These are phyloP conservation scores for Blastobotrys proliferans DNA, from an alignment of 1,139 yeast genomes.

Conservation along the genomic window DNA sequence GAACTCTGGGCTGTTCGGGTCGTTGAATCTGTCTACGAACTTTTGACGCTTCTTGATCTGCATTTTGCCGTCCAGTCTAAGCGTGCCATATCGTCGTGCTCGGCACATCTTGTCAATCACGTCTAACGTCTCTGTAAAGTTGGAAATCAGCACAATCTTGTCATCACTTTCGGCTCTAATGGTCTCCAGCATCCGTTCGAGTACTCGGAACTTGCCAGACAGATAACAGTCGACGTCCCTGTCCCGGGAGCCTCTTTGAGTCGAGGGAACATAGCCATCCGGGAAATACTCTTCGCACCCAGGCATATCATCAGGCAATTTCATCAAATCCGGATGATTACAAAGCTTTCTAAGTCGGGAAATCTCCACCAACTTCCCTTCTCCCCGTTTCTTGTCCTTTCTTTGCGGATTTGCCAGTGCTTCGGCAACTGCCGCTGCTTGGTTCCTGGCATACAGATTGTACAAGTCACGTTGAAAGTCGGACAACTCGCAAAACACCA, in stretches of 20 bases:
- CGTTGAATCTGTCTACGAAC: slow-evolving; percentile 84
- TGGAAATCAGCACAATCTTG: slow-evolving; percentile 89
- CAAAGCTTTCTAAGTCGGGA: slow-evolving; percentile 84
- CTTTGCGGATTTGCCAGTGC: neutral
- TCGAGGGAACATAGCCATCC: slow-evolving; percentile 55
- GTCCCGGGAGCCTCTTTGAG: slow-evolving; percentile 48
- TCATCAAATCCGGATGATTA: slow-evolving; percentile 84
- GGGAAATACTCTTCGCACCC: slow-evolving; percentile 68
- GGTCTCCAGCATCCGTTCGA: slow-evolving; percentile 68
- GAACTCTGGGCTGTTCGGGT: slow-evolving; percentile 85
- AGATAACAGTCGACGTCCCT: slow-evolving; percentile 59
- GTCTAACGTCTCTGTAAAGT: slow-evolving; percentile 91
- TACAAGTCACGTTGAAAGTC: slow-evolving; percentile 74
- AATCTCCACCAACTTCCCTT: slow-evolving; percentile 64
- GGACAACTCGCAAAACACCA: slow-evolving; percentile 78
- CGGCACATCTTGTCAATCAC: slow-evolving; percentile 85
- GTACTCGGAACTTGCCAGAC: slow-evolving; percentile 55
- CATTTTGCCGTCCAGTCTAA: slow-evolving; percentile 91
- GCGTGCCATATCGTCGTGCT: slow-evolving; percentile 63
- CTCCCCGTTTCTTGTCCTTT: slow-evolving; percentile 7
- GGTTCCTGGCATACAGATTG: slow-evolving; percentile 71
- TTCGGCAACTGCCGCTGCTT: slow-evolving; percentile 58
- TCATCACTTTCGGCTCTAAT: slow-evolving; percentile 81
- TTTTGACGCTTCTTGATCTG: slow-evolving; percentile 88
- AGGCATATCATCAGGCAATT: slow-evolving; percentile 70